Evolutionary conservation across 257 asterid genomes (phyloP).

Genomic region (Misopates orontium): DNA sequence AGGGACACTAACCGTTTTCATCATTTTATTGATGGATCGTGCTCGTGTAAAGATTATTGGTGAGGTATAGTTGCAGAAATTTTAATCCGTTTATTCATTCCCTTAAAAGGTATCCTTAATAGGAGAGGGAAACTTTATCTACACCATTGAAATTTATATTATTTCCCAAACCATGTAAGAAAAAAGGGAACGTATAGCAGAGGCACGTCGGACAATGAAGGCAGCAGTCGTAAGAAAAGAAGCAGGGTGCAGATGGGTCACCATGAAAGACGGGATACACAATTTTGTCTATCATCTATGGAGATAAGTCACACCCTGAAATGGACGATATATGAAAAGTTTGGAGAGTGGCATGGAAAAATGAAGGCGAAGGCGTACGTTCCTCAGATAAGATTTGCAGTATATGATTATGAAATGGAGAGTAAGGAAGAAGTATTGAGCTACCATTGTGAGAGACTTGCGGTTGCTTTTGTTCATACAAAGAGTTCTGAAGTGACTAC

Average conservation of each 20-base stretch:
- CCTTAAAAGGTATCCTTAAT: too few species aligned
- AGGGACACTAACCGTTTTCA: conserved; percentile 20
- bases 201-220: conserved; percentile 66
- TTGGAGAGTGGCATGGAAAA: conserved; percentile 54
- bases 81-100: too few species aligned
- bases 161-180: too few species aligned
- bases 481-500: conserved; percentile 62
- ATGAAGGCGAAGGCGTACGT: conserved; percentile 76
- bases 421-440: conserved; percentile 77
- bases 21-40: conserved; percentile 11
- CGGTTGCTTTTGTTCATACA: conserved; percentile 76
- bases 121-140: too few species aligned
- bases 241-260: conserved; percentile 93
- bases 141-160: too few species aligned
- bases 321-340: conserved; percentile 57
- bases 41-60: conserved; percentile 13
- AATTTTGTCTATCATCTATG: conserved; percentile 64
- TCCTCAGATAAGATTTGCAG: conserved; percentile 57
- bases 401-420: conserved; percentile 81
- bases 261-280: conserved; percentile 86
- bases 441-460: conserved; percentile 86
- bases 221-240: conserved; percentile 66
- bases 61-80: not conserved
- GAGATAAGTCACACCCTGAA: conserved; percentile 76
- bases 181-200: conserved; percentile 74